Evolutionary conservation across 306 rosid genomes (phyloP), one percentile per base, ranked within the genome.

Genomic region (Ammopiptanthus mongolicus): DNA sequence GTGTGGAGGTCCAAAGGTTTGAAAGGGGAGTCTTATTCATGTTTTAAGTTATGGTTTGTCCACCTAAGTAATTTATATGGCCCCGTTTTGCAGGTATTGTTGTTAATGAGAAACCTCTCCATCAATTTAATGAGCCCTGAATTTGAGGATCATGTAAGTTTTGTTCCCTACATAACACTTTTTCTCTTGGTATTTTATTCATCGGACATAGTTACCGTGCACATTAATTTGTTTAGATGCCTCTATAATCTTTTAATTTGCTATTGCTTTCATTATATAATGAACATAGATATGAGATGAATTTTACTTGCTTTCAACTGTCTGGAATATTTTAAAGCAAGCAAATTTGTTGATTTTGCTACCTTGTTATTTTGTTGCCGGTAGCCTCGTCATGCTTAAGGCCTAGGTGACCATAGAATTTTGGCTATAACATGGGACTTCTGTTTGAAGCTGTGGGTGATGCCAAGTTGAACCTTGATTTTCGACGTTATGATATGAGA

Each of bases 51-150:
- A 46, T 39, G n/a, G 29, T 50, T 44, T 9, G 41, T 50, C 13
- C 33, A 6, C 66, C 62, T n/a, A n/a, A 58, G 46, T 52, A 17
- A 61, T 69, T 67, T 75, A 67, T 58, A 57, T 22, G 61, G 53
- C 57, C 19, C 65, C 62, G 5, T 80, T 84, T 83, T 57, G 73
- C 88, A 91, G 98, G 90, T 80, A 60, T 76, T 90, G 75, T 42
- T 87, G 77, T 85, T 95, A 86, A 91, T 95, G 97, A 90, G 76
- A 78, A 91, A 91, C 53, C 96, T 95, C 73, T 76, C 93, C 46
- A 51, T 86, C 73, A 95, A 95, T 83, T 84, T 95, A 77, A 77
- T n/a, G 55, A 91, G 93, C 67, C 96, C 98, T 0, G 86, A 90
- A 55, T 90, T 91, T 78, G 91, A 90, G 75, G 85, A 84, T 77